Evolutionary conservation across 2,329 filamentous ascomycete genomes (phyloP), one percentile per base, ranked within the genome.

Genomic region (Diaporthe citrichinensis): DNA sequence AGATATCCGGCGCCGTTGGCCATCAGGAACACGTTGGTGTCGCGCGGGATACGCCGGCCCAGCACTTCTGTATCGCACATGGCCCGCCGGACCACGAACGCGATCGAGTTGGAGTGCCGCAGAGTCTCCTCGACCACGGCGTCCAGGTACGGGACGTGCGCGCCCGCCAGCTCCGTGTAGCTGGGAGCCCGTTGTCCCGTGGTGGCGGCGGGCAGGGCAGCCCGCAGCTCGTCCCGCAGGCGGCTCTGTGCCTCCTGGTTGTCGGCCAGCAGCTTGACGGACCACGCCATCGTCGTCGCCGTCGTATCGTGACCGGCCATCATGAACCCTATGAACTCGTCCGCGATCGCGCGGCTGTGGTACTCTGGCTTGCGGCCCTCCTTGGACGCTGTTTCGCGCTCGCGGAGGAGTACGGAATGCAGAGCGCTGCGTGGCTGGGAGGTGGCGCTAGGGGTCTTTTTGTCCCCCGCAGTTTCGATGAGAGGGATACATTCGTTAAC

Each of bases 11-110:
- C 79, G 0, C 84, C 74, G 75, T 87, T 86, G 72, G 86, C 82
- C 7, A 86, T 80, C 4, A 88, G 79, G 77, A 86, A 85, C 57
- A 87, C 79, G 20, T 85, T 83, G 14, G 84, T 84, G 23, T 82
- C 84, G 71, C 81, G 81, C 12, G 84, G 84, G 25, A 86, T 78
- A 1, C 67, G 76, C 62, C 79, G 79, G 2, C 84, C 84, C 10
- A 85, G 77, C 0, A 85, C 80, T 4, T 80, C 76, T 0, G 84
- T 84, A 61, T 86, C 83, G 53, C 78, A 77, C 31, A 78, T 78
- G 0, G 84, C 77, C 5, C 78, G 78, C 10, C 84, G 81, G 9
- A 81, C 78, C 2, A 84, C 79, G 4, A 83, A 76, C 1, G 81
- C 79, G 7, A 80, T 78, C 2, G 83, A 80, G 17, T 80, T 79